A percentile compares a stretch with the other conserved stretches of the same genome.
These are phyloP conservation scores for Exserohilum rostratum DNA, from an alignment of 2,329 filamentous ascomycete genomes.

Conservation along the genomic window DNA sequence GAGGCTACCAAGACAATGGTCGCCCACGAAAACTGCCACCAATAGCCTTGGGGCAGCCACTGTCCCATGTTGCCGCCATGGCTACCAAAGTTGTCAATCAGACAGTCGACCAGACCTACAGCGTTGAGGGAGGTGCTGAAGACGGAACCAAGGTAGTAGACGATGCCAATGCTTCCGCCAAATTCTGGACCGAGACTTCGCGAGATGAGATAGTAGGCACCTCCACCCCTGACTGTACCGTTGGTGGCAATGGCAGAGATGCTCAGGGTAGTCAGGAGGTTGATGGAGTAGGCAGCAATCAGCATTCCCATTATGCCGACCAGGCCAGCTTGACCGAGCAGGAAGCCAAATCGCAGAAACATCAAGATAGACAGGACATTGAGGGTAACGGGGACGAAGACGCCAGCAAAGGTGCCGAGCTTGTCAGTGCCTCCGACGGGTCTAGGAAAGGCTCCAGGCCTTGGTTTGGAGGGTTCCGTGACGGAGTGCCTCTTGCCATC, in stretches of 20 bases:
- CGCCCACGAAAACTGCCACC: conserved; percentile 77
- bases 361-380: conserved; percentile 91
- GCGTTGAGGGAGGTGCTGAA: conserved; percentile 88
- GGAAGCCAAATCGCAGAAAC: conserved; percentile 87
- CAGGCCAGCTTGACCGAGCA: conserved; percentile 79
- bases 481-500: conserved; percentile 32
- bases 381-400: conserved; percentile 86
- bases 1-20: conserved; percentile 74
- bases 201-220: conserved; percentile 88
- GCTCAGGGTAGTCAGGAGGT: conserved; percentile 83
- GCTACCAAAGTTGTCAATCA: conserved; percentile 74
- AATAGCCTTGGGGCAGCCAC: conserved; percentile 72
- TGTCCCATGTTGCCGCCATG: conserved; percentile 62
- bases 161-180: conserved; percentile 83
- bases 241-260: conserved; percentile 90
- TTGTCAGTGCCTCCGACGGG: conserved; percentile 60
- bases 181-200: conserved; percentile 86
- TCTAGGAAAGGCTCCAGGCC: conserved; percentile 48
- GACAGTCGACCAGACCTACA: conserved; percentile 82
- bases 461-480: conserved; percentile 35
- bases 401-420: conserved; percentile 68
- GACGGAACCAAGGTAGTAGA: conserved; percentile 85
- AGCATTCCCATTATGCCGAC: conserved; percentile 81
- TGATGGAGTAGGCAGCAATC: conserved; percentile 75
- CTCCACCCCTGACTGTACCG: conserved; percentile 84